These are phyloP conservation scores for Aspergillus wentii DNA, from an alignment of 495 filamentous ascomycete genomes.

Conservation along the genomic window DNA sequence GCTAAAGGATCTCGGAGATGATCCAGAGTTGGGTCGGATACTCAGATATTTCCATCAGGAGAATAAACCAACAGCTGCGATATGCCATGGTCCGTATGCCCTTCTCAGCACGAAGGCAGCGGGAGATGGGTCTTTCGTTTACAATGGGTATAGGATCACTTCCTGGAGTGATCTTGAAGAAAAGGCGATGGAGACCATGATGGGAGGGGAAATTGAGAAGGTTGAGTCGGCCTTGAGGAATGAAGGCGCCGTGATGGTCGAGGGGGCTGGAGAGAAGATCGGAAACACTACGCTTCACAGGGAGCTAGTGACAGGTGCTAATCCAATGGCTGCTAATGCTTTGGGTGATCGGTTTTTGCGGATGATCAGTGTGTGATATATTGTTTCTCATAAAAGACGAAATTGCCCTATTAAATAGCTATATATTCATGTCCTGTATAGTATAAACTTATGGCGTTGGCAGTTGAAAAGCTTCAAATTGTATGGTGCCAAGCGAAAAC, in stretches of 20 bases:
- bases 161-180: slow-evolving; percentile 29
- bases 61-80: slow-evolving; percentile 31
- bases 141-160: slow-evolving; percentile 27
- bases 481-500: too few species aligned
- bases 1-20: slow-evolving; percentile 28
- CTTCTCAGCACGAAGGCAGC: slow-evolving; percentile 29
- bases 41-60: slow-evolving; percentile 28
- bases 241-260: slow-evolving; percentile 24
- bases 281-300: slow-evolving; percentile 21
- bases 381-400: background rate
- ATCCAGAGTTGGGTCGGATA: slow-evolving; percentile 33
- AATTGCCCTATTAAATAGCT: background rate
- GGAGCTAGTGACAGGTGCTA: slow-evolving; percentile 23
- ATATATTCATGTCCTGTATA: background rate
- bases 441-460: background rate
- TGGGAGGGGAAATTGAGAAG: slow-evolving; percentile 27
- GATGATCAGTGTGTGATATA: slow-evolving; percentile 23
- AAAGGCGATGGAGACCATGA: slow-evolving; percentile 23
- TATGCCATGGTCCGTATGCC: slow-evolving; percentile 41
- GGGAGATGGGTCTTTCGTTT: slow-evolving; percentile 28
- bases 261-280: slow-evolving; percentile 18
- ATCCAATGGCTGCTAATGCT: slow-evolving; percentile 25
- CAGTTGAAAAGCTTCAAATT: slow-evolving; percentile 4
- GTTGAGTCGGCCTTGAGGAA: slow-evolving; percentile 20
- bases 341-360: slow-evolving; percentile 25